A percentile compares a stretch with the other conserved stretches of the same genome.
Conservation (phyloP, 1,139 yeast species). For the Wickerhamomyces sp. region DNA sequence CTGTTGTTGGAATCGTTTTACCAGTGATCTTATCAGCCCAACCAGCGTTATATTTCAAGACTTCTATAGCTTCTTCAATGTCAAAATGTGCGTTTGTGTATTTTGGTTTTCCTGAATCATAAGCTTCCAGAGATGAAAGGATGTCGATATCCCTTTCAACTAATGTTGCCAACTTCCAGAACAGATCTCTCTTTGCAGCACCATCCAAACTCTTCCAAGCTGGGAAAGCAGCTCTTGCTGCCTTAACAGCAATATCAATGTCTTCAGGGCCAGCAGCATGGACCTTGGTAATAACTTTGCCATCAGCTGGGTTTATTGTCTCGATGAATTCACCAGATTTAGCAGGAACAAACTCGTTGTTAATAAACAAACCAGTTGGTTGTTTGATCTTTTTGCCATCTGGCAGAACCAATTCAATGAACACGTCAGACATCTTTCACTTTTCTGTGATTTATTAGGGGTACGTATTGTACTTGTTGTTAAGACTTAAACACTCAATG, state of each 20-base stretch:
- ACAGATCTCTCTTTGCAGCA: conserved; percentile 41
- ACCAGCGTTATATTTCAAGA: conserved; percentile 74
- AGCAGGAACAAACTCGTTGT: conserved; percentile 50
- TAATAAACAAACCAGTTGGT: conserved; percentile 61
- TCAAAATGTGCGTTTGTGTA: conserved; percentile 53
- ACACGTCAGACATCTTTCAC: conserved; percentile 9
- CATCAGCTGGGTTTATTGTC: conserved; percentile 61
- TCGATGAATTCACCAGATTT: conserved; percentile 48
- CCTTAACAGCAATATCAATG: conserved; percentile 70
- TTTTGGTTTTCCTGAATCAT: conserved; percentile 64
- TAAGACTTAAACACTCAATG: too few relatives aligned
- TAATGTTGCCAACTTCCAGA: conserved; percentile 48
- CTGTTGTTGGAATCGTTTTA: conserved; percentile 58
- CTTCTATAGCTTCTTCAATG: conserved; percentile 53
- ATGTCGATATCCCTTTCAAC: conserved; percentile 45
- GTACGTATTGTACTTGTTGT: too few relatives aligned
- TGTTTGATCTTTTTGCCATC: conserved; percentile 50
- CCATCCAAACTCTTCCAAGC: conserved; percentile 46
- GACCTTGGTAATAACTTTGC: conserved; percentile 59
- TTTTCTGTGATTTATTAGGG: background rate
- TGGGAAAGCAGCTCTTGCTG: conserved; percentile 68
- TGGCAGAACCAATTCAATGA: conserved; percentile 47
- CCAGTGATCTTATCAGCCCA: conserved; percentile 85
- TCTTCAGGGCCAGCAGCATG: conserved; percentile 66
- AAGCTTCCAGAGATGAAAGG: conserved; percentile 55